Evolutionary conservation across 2,329 filamentous ascomycete species (phyloP), one percentile per base, ranked within the genome.

Genomic region (Aspergillus pseudonomiae): DNA sequence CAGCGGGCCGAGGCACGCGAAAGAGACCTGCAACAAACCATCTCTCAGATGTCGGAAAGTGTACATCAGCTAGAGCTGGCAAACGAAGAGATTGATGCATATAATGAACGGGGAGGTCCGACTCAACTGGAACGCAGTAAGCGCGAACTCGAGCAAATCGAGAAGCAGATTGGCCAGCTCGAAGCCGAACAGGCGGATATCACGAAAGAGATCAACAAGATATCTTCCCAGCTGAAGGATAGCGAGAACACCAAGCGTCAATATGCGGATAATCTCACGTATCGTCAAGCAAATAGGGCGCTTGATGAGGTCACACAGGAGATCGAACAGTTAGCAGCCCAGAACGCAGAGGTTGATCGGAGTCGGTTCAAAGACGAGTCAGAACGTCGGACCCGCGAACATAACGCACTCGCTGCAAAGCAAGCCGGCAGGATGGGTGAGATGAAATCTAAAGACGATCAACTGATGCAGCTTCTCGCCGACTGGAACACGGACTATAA

Each of bases 401-500:
- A 90, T 72, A 90, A 91, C 71, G 84, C 85, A 60, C 82, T 94
- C 56, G 84, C 89, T 60, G 92, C 91, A 1, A 86, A 94, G 68
- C 88, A 90, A 70, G 89, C 90, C 24, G 88, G 87, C 43, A 85
- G 95, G 66, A 88, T 91, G 81, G 93, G 92, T 46, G 84, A 88
- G 65, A 90, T 96, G 84, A 92, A 89, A 75, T 89, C 90, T 60
- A 96, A 96, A 75, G 93, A 98, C 74, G 86, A 91, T 63, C 90
- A 96, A 72, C 83, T 97, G 9, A 82, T 82, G 58, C 85, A 90
- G 61, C 82, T 94, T n/a, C 78, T 93, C 30, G 81, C 86, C 12
- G 92, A 97, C 70, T 99, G 90, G 86, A 86, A 96, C 56, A 88
- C 89, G 11, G 91, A 97, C 69, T 97, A 97, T 82, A 89, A 93